These are phyloP conservation scores for Ceratobasidium sp. DNA, from an alignment of 1,284 basidiomycete species.

Conservation along the genomic window DNA sequence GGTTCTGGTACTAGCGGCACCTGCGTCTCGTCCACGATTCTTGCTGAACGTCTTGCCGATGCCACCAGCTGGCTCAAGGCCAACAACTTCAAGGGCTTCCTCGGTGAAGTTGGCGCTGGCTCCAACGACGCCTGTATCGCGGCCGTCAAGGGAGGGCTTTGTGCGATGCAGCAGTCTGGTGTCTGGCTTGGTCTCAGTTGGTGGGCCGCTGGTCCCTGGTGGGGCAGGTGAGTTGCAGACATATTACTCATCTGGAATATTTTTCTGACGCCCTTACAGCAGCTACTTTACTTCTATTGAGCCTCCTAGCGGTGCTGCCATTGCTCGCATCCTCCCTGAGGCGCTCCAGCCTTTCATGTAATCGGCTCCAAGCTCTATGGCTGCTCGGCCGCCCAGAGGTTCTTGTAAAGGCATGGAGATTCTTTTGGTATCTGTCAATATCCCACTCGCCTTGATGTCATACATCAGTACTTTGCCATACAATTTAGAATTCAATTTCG, in stretches of 20 bases:
- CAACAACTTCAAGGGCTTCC: conserved; percentile 67
- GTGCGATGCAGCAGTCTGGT: conserved; percentile 64
- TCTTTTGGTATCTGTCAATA: not conserved
- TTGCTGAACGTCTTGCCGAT: conserved; percentile 61
- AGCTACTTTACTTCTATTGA: conserved; percentile 46
- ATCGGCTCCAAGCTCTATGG: conserved; percentile 36
- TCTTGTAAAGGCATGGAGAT: not conserved
- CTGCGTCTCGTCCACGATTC: conserved; percentile 67
- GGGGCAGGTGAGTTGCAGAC: conserved; percentile 18
- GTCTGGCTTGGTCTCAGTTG: conserved; percentile 61
- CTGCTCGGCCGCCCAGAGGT: no score
- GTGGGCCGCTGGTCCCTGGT: conserved; percentile 42
- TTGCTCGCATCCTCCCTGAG: conserved; percentile 61
- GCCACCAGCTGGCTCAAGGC: conserved; percentile 66
- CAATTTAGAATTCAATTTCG: not conserved
- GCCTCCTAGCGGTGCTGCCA: conserved; percentile 63
- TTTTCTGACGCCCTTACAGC: not conserved
- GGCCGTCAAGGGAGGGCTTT: conserved; percentile 64
- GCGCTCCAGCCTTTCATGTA: conserved; percentile 65
- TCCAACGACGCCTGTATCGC: conserved; percentile 60
- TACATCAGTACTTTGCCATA: conserved; percentile 1
- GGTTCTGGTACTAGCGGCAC: conserved; percentile 63
- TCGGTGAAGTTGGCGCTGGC: conserved; percentile 69
- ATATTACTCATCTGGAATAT: no score
- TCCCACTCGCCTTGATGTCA: not conserved